phyloP scores from a whole-genome alignment of 345 rosid genomes.

The Heritiera fomes region DNA sequence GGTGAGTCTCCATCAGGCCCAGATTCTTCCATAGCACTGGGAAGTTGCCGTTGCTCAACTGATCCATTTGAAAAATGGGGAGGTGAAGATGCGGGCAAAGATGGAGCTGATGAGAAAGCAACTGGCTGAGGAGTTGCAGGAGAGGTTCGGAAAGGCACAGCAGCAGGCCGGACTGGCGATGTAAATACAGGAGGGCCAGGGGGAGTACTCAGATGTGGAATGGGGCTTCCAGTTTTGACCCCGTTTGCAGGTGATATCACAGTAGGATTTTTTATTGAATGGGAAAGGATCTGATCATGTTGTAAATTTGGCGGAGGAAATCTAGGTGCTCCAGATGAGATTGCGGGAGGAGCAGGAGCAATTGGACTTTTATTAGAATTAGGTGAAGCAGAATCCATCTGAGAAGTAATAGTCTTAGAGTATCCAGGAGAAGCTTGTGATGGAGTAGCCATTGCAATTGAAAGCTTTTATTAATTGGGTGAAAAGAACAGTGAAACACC shows the following conservation, averaged over 20 bases:
- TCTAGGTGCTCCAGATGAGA: constrained; percentile 55
- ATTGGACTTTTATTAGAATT: constrained; percentile 42
- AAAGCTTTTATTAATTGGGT: constrained; percentile 18
- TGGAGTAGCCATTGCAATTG: constrained; percentile 62
- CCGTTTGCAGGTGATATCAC: constrained; percentile 63
- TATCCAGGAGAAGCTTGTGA: constrained; percentile 52
- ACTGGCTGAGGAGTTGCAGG: constrained; percentile 92
- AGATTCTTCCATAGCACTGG: constrained; percentile 53
- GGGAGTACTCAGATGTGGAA: constrained; percentile 83
- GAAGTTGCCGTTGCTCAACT: constrained; percentile 21
- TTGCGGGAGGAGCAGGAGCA: constrained; percentile 37
- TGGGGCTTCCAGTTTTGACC: constrained; percentile 56
- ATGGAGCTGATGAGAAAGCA: constrained; percentile 68
- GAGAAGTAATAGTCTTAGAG: constrained; percentile 43
- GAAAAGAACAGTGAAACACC: constrained; percentile 15
- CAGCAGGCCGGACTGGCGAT: constrained; percentile 89
- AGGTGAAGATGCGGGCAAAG: constrained; percentile 82
- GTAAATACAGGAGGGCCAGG: constrained; percentile 91
- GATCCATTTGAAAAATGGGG: constrained; percentile 74
- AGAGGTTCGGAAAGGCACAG: constrained; percentile 85
- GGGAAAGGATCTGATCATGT: constrained; percentile 60
- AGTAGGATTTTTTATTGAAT: constrained; percentile 49
- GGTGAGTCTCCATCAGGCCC: constrained; percentile 46
- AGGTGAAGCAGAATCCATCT: constrained; percentile 42
- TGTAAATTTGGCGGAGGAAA: constrained; percentile 64